Conservation (phyloP, 768 basidiomycete species). For the Paxillus involutus region DNA sequence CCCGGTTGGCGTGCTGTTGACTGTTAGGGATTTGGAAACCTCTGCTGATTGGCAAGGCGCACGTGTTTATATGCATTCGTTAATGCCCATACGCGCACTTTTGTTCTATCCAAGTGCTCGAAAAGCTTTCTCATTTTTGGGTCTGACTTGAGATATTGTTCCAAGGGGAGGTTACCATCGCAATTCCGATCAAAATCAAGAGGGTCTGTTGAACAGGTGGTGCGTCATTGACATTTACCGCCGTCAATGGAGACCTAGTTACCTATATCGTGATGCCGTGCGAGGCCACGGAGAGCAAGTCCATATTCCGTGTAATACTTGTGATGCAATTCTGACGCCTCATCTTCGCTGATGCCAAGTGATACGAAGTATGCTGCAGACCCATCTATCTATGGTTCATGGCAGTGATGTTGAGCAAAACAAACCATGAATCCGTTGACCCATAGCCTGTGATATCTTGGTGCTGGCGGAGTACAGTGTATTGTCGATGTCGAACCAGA, state of each 20-base stretch:
- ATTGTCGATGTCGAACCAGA: constrained; percentile 89
- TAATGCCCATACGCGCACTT: constrained; percentile 79
- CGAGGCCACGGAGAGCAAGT: constrained; percentile 77
- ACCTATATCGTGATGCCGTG: constrained; percentile 77
- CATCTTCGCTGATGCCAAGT: constrained; percentile 65
- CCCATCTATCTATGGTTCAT: background rate
- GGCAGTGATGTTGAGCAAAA: background rate
- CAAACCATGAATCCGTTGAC: constrained; percentile 72
- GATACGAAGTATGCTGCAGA: constrained; percentile 68
- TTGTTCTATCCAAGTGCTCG: constrained; percentile 75
- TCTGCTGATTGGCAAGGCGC: constrained; percentile 20
- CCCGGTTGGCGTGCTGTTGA: constrained; percentile 75
- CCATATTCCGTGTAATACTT: constrained; percentile 82
- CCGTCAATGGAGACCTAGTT: constrained; percentile 1
- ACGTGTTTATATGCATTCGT: constrained; percentile 84
- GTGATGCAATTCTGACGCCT: constrained; percentile 67
- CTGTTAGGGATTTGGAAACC: constrained; percentile 5
- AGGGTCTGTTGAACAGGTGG: constrained; percentile 52
- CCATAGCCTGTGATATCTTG: constrained; percentile 79
- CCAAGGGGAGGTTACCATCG: constrained; percentile 80
- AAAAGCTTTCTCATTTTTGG: constrained; percentile 63
- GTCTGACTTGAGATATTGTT: constrained; percentile 71
- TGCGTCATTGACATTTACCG: background rate
- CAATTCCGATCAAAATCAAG: constrained; percentile 84
- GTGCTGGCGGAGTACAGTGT: constrained; percentile 80